Evolutionary conservation across 352 stramenopile genomes (phyloP).

Genomic region (Pythium periplocum): DNA sequence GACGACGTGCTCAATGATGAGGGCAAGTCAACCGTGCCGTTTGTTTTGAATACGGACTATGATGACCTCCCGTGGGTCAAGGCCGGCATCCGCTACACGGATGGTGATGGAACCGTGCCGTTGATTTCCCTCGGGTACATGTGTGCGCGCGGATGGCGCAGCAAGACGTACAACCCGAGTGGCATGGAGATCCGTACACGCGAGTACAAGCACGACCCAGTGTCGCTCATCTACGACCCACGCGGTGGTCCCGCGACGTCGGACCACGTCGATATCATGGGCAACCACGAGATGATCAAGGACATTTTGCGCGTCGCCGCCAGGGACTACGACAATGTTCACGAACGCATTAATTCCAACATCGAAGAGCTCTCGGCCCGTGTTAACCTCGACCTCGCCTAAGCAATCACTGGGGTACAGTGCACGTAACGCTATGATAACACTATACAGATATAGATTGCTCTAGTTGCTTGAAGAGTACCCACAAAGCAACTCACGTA

Average conservation of each 20-base stretch:
- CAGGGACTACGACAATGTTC: conserved; percentile 65
- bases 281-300: conserved; percentile 88
- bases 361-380: conserved; percentile 61
- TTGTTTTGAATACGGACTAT: conserved; percentile 55
- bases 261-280: conserved; percentile 96
- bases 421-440: too few relatives aligned
- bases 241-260: conserved; percentile 67
- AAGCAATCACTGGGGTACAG: too few relatives aligned
- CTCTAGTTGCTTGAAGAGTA: too few relatives aligned
- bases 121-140: conserved; percentile 94
- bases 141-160: conserved; percentile 86
- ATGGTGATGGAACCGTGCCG: conserved; percentile 92
- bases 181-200: conserved; percentile 81
- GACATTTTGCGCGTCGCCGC: conserved; percentile 59
- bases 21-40: conserved; percentile 48
- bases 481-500: too few relatives aligned
- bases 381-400: conserved; percentile 17
- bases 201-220: conserved; percentile 69
- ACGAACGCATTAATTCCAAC: conserved; percentile 59
- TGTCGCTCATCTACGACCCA: conserved; percentile 69
- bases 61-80: conserved; percentile 68
- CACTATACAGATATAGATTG: too few relatives aligned
- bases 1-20: conserved; percentile 28
- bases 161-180: conserved; percentile 81
- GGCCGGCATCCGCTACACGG: conserved; percentile 76